A percentile compares a stretch with the other conserved stretches of the same genome.
These are phyloP conservation scores for Suhomyces kilbournensis DNA, from an alignment of 805 yeast genomes.

Conservation along the genomic window DNA sequence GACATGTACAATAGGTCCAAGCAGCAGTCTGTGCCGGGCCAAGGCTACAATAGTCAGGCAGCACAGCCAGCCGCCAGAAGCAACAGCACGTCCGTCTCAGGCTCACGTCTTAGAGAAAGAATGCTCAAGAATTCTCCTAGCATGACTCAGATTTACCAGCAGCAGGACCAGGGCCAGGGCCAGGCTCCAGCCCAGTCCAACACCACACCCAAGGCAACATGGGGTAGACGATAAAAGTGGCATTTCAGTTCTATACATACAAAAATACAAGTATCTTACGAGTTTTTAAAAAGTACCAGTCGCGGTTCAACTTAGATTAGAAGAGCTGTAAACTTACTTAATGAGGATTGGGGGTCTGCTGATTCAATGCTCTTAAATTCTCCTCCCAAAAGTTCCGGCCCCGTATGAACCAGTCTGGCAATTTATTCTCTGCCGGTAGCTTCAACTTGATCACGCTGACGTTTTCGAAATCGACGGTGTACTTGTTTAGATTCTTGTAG, in stretches of 20 bases:
- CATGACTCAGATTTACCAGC: conserved; percentile 9
- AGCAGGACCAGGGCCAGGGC: conserved; percentile 6
- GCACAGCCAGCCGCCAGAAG: conserved; percentile 17
- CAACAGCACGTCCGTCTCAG: conserved; percentile 24
- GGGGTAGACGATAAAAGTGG: conserved; percentile 19
- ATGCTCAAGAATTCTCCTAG: conserved; percentile 22
- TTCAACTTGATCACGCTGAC: conserved; percentile 42
- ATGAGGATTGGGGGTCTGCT: not conserved
- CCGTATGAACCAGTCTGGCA: conserved; percentile 74
- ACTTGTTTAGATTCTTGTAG: conserved; percentile 41
- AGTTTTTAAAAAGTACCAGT: not conserved
- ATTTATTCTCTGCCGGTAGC: conserved; percentile 58
- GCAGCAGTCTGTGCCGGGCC: conserved; percentile 35
- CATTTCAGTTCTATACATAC: not conserved
- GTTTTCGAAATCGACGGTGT: conserved; percentile 29
- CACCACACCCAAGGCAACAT: conserved; percentile 18
- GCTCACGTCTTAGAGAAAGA: conserved; percentile 26
- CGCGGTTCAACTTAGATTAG: not conserved
- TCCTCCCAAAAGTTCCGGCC: conserved; percentile 69
- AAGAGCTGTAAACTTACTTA: not conserved
- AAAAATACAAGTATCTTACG: not conserved
- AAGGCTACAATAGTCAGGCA: conserved; percentile 23
- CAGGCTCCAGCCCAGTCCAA: conserved; percentile 4
- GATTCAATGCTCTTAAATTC: conserved; percentile 7
- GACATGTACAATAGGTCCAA: conserved; percentile 41